Percentiles rank a stretch among this genome's conserved stretches.
Conservation (phyloP, 2,329 filamentous ascomycete genomes). For the Pezicula neosporulosa region DNA sequence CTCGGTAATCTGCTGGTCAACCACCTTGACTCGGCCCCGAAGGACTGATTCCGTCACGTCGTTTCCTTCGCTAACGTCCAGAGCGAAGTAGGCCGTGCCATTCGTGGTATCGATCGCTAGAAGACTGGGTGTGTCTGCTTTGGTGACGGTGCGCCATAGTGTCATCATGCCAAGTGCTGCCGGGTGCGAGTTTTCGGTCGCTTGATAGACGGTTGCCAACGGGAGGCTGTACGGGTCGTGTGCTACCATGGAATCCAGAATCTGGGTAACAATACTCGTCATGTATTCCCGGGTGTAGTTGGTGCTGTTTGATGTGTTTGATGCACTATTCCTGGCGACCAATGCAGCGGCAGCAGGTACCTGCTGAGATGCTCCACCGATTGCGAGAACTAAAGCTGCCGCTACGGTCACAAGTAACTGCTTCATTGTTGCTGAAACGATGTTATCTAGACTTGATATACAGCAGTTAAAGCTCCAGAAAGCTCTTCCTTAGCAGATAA, state of each 20-base stretch:
- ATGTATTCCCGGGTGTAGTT: slow-evolving; percentile 6
- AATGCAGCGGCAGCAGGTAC: too few species aligned
- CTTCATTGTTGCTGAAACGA: slow-evolving; percentile 2
- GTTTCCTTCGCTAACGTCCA: slow-evolving; percentile 17
- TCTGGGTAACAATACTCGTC: slow-evolving; percentile 9
- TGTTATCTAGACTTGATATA: too few species aligned
- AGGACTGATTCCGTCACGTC: slow-evolving; percentile 10
- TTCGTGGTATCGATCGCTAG: slow-evolving; percentile 13
- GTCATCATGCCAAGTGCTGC: slow-evolving; percentile 19
- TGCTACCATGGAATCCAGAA: slow-evolving; percentile 10
- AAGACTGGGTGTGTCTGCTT: slow-evolving; percentile 14
- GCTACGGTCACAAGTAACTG: not conserved
- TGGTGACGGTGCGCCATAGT: slow-evolving; percentile 14
- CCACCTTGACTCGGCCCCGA: slow-evolving; percentile 16
- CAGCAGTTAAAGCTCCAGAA: slow-evolving; percentile 1
- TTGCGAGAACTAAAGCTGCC: slow-evolving; percentile 4
- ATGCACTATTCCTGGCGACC: slow-evolving; percentile 4
- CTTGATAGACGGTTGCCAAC: slow-evolving; percentile 8
- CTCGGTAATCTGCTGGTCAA: slow-evolving; percentile 17
- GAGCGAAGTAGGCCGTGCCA: slow-evolving; percentile 14
- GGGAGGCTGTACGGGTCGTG: slow-evolving; percentile 7
- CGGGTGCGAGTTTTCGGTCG: slow-evolving; percentile 15
- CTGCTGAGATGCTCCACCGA: too few species aligned
- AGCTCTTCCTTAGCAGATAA: not conserved
- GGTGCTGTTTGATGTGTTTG: slow-evolving; percentile 5